Percentiles rank a stretch among this genome's conserved stretches.
phyloP scores from a whole-genome alignment of 192 early-diverging fungal genomes.

The Coemansia sp. region DNA sequence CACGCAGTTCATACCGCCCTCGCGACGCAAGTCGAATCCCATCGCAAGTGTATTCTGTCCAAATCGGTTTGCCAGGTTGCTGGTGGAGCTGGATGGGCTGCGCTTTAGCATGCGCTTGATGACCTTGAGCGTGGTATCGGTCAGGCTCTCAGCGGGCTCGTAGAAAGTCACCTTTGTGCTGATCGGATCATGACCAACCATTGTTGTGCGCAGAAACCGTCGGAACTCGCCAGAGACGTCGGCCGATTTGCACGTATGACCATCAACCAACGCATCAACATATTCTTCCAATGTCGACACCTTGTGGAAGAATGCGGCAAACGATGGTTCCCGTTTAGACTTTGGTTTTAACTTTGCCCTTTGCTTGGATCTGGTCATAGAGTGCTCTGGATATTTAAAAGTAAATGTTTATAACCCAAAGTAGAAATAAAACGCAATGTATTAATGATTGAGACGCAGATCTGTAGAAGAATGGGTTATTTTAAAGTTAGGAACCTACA shows the following conservation, averaged over 20 bases:
- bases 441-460: no score
- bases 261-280: constrained; percentile 32
- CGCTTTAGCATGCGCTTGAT: constrained; percentile 24
- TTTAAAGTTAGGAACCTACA: no score
- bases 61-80: background rate
- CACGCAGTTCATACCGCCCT: constrained; percentile 28
- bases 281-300: constrained; percentile 34
- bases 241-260: constrained; percentile 7
- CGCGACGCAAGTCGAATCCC: constrained; percentile 26
- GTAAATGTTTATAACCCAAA: no score
- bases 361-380: no score
- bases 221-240: constrained; percentile 13
- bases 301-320: constrained; percentile 11
- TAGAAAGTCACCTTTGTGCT: constrained; percentile 2
- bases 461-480: no score
- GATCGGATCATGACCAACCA: constrained; percentile 34
- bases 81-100: background rate
- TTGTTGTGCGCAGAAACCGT: constrained; percentile 28
- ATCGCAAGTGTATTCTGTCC: constrained; percentile 30
- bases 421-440: no score
- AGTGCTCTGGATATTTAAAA: no score
- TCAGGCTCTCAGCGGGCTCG: constrained; percentile 32
- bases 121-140: constrained; percentile 28
- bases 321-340: background rate
- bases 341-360: background rate